Conservation (phyloP, 2,329 filamentous ascomycete genomes). For the Fusarium sp. region DNA sequence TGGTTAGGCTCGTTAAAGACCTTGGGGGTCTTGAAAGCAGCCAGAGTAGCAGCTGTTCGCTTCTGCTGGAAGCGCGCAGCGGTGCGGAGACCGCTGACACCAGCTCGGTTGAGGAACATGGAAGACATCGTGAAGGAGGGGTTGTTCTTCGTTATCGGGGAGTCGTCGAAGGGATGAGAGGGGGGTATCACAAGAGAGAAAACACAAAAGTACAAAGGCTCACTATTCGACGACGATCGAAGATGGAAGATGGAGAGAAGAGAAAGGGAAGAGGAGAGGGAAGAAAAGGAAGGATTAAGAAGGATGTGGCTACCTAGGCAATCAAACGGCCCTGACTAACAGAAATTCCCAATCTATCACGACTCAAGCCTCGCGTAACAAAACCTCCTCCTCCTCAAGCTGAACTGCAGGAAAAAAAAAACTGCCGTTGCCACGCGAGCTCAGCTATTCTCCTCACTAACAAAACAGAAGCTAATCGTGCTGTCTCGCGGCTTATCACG, state of each 20-base stretch:
- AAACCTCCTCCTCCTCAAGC: conserved; percentile 7
- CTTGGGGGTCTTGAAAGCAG: conserved; percentile 86
- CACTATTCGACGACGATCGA: conserved; percentile 31
- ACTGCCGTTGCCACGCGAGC: conserved; percentile 28
- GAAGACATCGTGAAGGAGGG: conserved; percentile 48
- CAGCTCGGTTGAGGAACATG: conserved; percentile 49
- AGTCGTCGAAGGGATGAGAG: conserved; percentile 20
- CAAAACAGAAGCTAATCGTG: conserved; percentile 6
- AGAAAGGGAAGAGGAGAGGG: conserved; percentile 3
- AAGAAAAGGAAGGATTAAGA: conserved; percentile 10
- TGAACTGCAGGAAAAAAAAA: background rate
- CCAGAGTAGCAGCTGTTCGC: conserved; percentile 68
- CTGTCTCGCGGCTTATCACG: conserved; percentile 47
- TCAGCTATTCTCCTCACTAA: conserved; percentile 17
- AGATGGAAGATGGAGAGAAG: conserved; percentile 26
- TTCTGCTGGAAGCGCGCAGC: conserved; percentile 47
- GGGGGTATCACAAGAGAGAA: conserved; percentile 40
- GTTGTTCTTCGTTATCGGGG: conserved; percentile 26
- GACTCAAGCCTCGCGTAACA: conserved; percentile 23
- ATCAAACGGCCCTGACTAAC: conserved; percentile 29
- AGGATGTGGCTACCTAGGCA: conserved; percentile 7
- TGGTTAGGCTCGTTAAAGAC: conserved; percentile 96
- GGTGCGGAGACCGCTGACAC: conserved; percentile 48
- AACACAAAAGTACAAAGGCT: conserved; percentile 7
- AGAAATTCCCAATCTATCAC: conserved; percentile 27